Conservation (phyloP, 495 filamentous ascomycete genomes). For the Pyrenopolyporus hunteri region DNA sequence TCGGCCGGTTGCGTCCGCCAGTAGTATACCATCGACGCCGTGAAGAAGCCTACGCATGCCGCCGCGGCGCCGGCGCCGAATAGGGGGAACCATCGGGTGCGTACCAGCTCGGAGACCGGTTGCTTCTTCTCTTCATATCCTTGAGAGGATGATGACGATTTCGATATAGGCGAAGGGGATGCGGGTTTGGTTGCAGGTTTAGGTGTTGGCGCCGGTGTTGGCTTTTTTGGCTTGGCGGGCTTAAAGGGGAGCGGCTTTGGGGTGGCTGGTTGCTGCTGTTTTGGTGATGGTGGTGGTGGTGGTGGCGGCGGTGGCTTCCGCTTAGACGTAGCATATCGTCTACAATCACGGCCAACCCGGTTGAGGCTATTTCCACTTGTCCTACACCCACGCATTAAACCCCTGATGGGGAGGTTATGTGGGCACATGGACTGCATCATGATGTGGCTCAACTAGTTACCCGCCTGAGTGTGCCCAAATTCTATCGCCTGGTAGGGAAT, state of each 20-base stretch:
- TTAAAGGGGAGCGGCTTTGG: constrained; percentile 24
- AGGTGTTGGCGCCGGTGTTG: not conserved
- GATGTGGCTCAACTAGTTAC: constrained; percentile 11
- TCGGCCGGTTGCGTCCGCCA: constrained; percentile 32
- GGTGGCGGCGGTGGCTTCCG: not conserved
- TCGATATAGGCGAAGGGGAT: not conserved
- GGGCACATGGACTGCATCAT: constrained; percentile 28
- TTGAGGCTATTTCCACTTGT: constrained; percentile 26
- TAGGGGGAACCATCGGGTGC: constrained; percentile 36
- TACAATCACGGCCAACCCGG: constrained; percentile 8
- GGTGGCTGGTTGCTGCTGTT: not conserved
- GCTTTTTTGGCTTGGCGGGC: not conserved
- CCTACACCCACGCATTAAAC: constrained; percentile 8
- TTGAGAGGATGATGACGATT: constrained; percentile 5
- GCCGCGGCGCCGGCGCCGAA: constrained; percentile 40
- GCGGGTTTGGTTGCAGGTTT: not conserved
- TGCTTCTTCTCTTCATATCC: constrained; percentile 16
- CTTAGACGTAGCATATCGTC: constrained; percentile 17
- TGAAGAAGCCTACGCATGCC: constrained; percentile 40
- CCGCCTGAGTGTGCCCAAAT: not conserved
- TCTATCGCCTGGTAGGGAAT: too few relatives aligned
- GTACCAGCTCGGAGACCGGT: constrained; percentile 30
- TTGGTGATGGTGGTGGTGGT: not conserved
- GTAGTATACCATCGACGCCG: constrained; percentile 30
- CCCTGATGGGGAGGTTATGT: constrained; percentile 10